These are phyloP conservation scores for Cylindrotheca closterium DNA, from an alignment of 108 stramenopile genomes.

Conservation along the genomic window DNA sequence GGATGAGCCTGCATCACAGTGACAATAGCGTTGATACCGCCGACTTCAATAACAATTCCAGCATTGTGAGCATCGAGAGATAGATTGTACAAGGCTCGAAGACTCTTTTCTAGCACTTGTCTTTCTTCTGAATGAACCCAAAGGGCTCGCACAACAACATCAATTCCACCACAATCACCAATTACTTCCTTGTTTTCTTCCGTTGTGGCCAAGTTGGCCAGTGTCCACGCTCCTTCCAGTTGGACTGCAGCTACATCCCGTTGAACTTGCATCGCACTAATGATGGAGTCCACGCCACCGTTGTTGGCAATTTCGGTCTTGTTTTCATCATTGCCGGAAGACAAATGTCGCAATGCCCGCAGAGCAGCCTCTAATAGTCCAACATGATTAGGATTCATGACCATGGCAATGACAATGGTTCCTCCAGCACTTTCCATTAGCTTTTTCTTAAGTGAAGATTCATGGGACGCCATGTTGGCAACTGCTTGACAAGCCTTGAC, in stretches of 20 bases:
- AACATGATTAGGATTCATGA: slow-evolving; percentile 62
- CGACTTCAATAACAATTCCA: slow-evolving; percentile 25
- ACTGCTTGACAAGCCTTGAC: slow-evolving; percentile 59
- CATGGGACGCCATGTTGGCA: slow-evolving; percentile 60
- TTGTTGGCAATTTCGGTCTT: slow-evolving; percentile 52
- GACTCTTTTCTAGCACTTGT: slow-evolving; percentile 58
- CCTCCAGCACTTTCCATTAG: slow-evolving; percentile 54
- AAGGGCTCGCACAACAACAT: slow-evolving; percentile 66
- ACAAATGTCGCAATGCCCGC: slow-evolving; percentile 60
- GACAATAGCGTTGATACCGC: slow-evolving; percentile 58
- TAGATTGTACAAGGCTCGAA: slow-evolving; percentile 57
- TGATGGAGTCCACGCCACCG: slow-evolving; percentile 65
- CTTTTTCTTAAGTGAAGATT: slow-evolving; percentile 30
- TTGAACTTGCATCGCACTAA: slow-evolving; percentile 73
- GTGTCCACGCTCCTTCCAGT: slow-evolving; percentile 58
- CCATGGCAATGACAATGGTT: slow-evolving; percentile 66
- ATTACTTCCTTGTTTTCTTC: slow-evolving; percentile 53
- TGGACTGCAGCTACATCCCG: slow-evolving; percentile 56
- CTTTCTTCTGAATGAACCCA: slow-evolving; percentile 60
- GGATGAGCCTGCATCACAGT: slow-evolving; percentile 68
- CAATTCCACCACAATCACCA: slow-evolving; percentile 69
- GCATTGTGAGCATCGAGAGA: slow-evolving; percentile 29
- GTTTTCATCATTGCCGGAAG: slow-evolving; percentile 63
- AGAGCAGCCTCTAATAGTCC: slow-evolving; percentile 55
- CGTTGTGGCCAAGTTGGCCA: slow-evolving; percentile 55